phyloP scores from a whole-genome alignment of 1,284 basidiomycete species.

The Malassezia dermatis region DNA sequence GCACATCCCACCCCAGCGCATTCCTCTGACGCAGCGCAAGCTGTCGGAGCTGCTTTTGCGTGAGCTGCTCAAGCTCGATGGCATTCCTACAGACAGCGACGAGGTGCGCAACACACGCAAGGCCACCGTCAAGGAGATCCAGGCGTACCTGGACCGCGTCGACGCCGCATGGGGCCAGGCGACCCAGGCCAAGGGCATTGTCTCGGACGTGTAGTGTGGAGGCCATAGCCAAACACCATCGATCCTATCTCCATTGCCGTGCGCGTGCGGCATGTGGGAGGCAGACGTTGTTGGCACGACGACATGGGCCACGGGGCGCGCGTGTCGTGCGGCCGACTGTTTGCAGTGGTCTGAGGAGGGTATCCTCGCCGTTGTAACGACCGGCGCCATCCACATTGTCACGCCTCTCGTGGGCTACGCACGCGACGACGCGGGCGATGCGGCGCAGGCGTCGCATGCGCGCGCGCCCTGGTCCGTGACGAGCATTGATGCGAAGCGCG shows the following conservation, averaged over 20 bases:
- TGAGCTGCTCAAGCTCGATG: slow-evolving; percentile 36
- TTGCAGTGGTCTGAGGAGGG: slow-evolving; percentile 15
- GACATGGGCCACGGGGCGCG: slow-evolving; percentile 1
- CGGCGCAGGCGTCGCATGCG: not conserved
- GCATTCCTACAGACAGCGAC: slow-evolving; percentile 32
- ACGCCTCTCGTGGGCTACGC: slow-evolving; percentile 9
- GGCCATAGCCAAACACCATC: not conserved
- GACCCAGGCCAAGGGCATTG: slow-evolving; percentile 19
- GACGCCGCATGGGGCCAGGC: slow-evolving; percentile 31
- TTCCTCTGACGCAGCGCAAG: slow-evolving; percentile 29
- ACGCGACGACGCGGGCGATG: not conserved
- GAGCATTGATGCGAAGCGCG: not conserved
- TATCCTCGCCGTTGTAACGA: not conserved
- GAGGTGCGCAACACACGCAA: slow-evolving; percentile 32
- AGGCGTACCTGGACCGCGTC: slow-evolving; percentile 39
- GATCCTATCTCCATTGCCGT: not conserved
- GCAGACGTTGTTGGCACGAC: not conserved
- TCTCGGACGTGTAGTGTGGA: slow-evolving; percentile 13
- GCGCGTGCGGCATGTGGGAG: not conserved
- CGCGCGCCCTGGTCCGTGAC: not conserved
- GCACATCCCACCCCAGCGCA: not conserved
- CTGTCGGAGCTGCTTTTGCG: slow-evolving; percentile 37
- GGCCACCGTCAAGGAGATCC: slow-evolving; percentile 38
- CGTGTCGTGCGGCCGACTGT: not conserved
- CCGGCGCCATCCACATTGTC: slow-evolving; percentile 11